These are phyloP conservation scores for Candida coleopterorum DNA, from an alignment of 805 yeast species.

Conservation along the genomic window DNA sequence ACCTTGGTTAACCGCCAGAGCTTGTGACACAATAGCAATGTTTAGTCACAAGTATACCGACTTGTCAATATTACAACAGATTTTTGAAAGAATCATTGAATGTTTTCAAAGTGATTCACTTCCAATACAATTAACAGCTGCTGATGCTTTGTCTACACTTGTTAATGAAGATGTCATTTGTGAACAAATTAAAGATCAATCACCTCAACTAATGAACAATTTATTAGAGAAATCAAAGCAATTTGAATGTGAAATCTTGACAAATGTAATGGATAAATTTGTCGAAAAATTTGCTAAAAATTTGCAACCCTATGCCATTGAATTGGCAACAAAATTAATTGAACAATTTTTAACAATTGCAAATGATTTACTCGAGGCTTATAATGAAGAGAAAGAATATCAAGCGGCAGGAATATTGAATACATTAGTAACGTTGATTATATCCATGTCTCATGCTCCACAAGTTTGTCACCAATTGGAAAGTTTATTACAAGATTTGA, in stretches of 20 bases:
- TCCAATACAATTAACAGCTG: slow-evolving; percentile 48
- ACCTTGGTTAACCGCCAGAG: slow-evolving; percentile 43
- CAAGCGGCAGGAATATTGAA: slow-evolving; percentile 41
- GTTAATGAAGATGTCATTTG: slow-evolving; percentile 44
- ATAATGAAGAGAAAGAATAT: slow-evolving; percentile 35
- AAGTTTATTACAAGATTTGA: slow-evolving; percentile 26
- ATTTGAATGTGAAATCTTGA: slow-evolving; percentile 39
- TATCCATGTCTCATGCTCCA: slow-evolving; percentile 39
- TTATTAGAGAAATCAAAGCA: slow-evolving; percentile 41
- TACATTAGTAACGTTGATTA: slow-evolving; percentile 39
- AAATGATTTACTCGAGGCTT: slow-evolving; percentile 43
- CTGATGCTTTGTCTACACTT: slow-evolving; percentile 47
- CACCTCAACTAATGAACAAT: slow-evolving; percentile 41
- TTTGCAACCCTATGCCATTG: slow-evolving; percentile 38
- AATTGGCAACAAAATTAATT: slow-evolving; percentile 47
- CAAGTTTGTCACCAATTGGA: slow-evolving; percentile 33
- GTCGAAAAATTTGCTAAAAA: slow-evolving; percentile 40
- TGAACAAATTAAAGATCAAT: slow-evolving; percentile 37
- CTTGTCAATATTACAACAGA: slow-evolving; percentile 30
- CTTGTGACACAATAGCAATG: slow-evolving; percentile 43
- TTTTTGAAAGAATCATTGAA: slow-evolving; percentile 36
- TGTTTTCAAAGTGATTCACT: slow-evolving; percentile 42
- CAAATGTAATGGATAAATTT: slow-evolving; percentile 42
- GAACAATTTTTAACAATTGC: slow-evolving; percentile 73
- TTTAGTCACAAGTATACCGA: slow-evolving; percentile 32